Base-by-base conservation (phyloP, 225 moss, liverwort and hornwort species). In the Marchantia paleacea region DNA sequence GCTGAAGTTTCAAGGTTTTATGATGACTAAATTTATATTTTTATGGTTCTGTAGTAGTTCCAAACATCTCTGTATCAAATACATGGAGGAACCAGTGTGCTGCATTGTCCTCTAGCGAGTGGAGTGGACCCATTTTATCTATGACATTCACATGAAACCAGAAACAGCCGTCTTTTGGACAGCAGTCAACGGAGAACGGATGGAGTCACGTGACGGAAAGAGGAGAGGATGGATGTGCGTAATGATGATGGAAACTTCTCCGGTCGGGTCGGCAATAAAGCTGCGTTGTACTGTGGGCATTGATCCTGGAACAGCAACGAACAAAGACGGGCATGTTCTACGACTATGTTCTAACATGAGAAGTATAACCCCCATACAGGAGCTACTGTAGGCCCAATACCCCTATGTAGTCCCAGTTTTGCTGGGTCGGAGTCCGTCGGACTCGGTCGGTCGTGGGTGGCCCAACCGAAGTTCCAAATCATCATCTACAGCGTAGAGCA, bases 201-300 rank as follows among this genome's bases (percentile, higher is more conserved):
- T 66, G 66, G 66, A 66, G 66, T 66, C 66, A 66, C 66, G 66
- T 66, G 66, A 66, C 66, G 66, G 66, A 66, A 66, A 66, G 66
- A 66, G 66, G 14, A 26, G 10, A 29, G 25, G 66, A 66, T 66
- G 66, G 66, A 66, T 66, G 66, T 66, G 66, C 66, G 66, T 66
- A 29, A 66, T 66, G 25, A 66, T 66, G 66, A 66, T 66, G 66
- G 66, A 10, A 60, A 60, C 60, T 60, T 60, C 60, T 60, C 60
- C 60, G 60, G 60, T 19, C 60, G 18, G 60, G 60, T 19, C 60
- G 18, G 60, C 60, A 0, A 60, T 15, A 60, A 15, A 18, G 60
- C 16, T 60, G 22, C 60, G 19, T 60, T 60, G 60, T 5, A 60
- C 60, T 19, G 60, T 60, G 60, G 60, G 18, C 22, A 16, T 19